Evolutionary conservation across 2,329 filamentous ascomycete genomes (phyloP), one percentile per base, ranked within the genome.

Genomic region (Fusarium irregulare): DNA sequence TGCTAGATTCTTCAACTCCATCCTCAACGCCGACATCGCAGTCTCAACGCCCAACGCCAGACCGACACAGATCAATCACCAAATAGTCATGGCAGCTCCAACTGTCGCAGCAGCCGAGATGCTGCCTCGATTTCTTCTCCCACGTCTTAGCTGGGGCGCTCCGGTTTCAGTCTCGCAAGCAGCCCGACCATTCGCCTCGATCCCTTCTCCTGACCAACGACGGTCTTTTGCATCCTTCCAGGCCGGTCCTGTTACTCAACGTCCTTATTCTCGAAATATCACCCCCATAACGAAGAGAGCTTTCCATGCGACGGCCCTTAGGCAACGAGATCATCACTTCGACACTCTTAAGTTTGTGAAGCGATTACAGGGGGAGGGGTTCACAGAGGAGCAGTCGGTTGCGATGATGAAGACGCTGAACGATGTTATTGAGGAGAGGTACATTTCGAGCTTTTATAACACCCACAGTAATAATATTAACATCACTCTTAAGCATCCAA

Each of bases 401-500:
- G 95, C 96, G n/a, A 96, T 98, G 92, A 98, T 99, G 96, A 93
- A 93, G 78, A 93, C 98, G 9, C 85, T 99, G 41, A 94, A 94
- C 81, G 94, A 98, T 79, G 95, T 98, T 12, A 98, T 99, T 71
- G 93, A 98, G 79, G 96, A 99, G 82, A 97, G 91, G 90, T 91
- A 73, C 50, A 60, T 23, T 50, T 21, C 4, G 12, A 27, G 11
- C 32, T 12, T 20, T 11, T 10, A 6, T 13, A 41, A n/a, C 11
- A 4, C 6, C 10, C 37, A n/a, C 18, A 28, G 12, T 14, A 32
- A 10, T 30, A 21, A 20, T 48, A 11, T 44, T 74, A 27, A 73
- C 37, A 3, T 5, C 1, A 25, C 3, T 27, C 4, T 9, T 11
- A 70, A 93, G 93, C 78, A 98, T 99, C 74, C 95, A 98, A 80